Evolutionary conservation across 352 stramenopile species (phyloP), one percentile per base, ranked within the genome.

Genomic region (Pythium angustatum): DNA sequence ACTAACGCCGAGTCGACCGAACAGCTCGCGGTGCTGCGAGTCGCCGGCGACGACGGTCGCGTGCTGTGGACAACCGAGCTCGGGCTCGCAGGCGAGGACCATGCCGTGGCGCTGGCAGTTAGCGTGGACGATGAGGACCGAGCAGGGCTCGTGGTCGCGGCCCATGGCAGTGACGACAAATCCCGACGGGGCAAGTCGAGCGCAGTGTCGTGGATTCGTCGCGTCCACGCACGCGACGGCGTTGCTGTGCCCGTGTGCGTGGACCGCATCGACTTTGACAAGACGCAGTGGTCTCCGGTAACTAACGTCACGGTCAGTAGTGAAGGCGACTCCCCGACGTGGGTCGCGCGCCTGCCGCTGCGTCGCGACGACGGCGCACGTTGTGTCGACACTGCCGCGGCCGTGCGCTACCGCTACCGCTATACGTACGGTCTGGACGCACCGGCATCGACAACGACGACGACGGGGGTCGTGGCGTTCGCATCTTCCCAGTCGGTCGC

Each of bases 31-130:
- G 30, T 69, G 28, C 3, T 56, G 7, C 31, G 33, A 21, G 15
- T 69, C 5, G 21, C 40, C 1, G 33, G 3, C 4, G 53, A 59
- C 9, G 60, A 66, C 15, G 73, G 73, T 3, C 27, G 33, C 19
- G 38, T 76, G 5, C 31, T 47, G 31, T 81, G 70, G 67, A 48
- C 72, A 2, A 28, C 34, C 2, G 66, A 81, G 33, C 27, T 67
- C 21, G 45, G 64, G 47, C 43, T 72, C 58, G 12, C 44, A 44
- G 31, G 47, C 31, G 21, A 62, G 45, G 62, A 76, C 50, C 26
- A 75, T 36, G 64, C 56, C n/a, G 45, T 51, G 9, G 56, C 41
- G 6, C 34, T 62, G 2, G 22, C 5, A 6, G 36, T 15, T 14
- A 12, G 30, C 7, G 1, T 10, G 12, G 27, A 15, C 11, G 31